Base-by-base conservation (phyloP, 768 basidiomycete species). In the Psilocybe cyanescens region DNA sequence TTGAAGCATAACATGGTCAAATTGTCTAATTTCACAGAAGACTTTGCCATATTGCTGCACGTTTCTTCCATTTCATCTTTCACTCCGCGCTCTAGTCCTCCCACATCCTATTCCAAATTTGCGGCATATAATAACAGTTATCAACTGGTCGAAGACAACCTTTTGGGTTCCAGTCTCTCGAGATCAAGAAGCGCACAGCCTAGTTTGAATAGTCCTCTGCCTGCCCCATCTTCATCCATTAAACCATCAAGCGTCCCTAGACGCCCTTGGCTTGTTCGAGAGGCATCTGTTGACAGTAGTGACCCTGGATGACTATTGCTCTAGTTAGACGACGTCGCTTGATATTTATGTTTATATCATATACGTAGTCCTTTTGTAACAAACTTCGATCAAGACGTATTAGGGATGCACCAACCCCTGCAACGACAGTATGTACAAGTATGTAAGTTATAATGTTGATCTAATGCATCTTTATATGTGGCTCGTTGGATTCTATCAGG, bases 11-110 rank as follows among this genome's bases (percentile, higher is more conserved):
- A 88, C 68, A 87, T 94, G 78, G 84, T 89, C 44, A 84, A 85
- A 64, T 81, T 97, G 59, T 92, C 90, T 19, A 90, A 92, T 67
- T 84, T 89, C 11, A 94, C 94, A 9, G 89, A 96, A 73, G 93
- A 93, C 72, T 91, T 95, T 67, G 88, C 92, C 52, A 92, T 94
- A 65, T 79, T 97, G 51, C 78, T 96, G 16, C 92, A 94, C 68
- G 89, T 94, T 50, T 94, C 94, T 6, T 92, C 91, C 0, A 87
- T 92, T 65, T 85, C 92, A 46, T 84, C 88, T 8, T 75, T 83
- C 14, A 82, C 83, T 8, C 61, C 76, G 44, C 79, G 86, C 41
- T 79, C 89, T 11, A 85, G 84, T 70, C 88, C 90, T 45, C 89
- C 91, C 74, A 73, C 79, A 29, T 70, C 70, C 70, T 62, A 75